phyloP scores from a whole-genome alignment of 148 eudicot species.

The Dianthus caryophyllus region DNA sequence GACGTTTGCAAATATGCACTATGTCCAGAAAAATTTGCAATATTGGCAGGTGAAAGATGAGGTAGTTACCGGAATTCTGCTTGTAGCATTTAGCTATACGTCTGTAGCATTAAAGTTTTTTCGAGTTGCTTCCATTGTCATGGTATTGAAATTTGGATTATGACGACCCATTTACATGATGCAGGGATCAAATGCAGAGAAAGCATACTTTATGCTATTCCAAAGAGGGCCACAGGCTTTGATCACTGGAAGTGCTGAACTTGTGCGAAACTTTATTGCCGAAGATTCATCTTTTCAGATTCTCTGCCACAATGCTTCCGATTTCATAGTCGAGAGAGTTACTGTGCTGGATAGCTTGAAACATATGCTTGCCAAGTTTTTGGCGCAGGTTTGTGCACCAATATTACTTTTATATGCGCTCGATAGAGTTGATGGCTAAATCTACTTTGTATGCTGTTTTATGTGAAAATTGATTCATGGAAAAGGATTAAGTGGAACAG shows the following conservation, averaged over 20 bases:
- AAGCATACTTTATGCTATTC: slow-evolving; percentile 75
- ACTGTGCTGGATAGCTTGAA: slow-evolving; percentile 62
- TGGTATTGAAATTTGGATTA: background rate
- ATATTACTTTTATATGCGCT: background rate
- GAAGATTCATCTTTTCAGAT: slow-evolving; percentile 61
- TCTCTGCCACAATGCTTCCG: slow-evolving; percentile 58
- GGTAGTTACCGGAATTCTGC: slow-evolving; percentile 41
- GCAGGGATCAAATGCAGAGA: slow-evolving; percentile 75
- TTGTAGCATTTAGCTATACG: background rate
- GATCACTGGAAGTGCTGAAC: slow-evolving; percentile 47
- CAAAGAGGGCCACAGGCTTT: slow-evolving; percentile 92
- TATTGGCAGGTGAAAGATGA: slow-evolving; percentile 90
- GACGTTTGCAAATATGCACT: slow-evolving; percentile 58
- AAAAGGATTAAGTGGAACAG: background rate
- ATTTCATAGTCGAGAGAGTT: slow-evolving; percentile 71
- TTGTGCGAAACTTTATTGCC: slow-evolving; percentile 52
- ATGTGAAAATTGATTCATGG: background rate
- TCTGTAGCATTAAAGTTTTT: background rate
- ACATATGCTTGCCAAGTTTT: slow-evolving; percentile 64
- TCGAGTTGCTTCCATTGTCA: background rate
- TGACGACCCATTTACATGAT: slow-evolving; percentile 6
- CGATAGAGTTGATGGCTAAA: background rate
- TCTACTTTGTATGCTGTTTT: background rate
- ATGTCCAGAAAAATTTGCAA: slow-evolving; percentile 67
- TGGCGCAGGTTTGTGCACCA: slow-evolving; percentile 67